Base-by-base conservation (phyloP, 1,284 basidiomycete species). In the Rhodotorula sp. region DNA sequence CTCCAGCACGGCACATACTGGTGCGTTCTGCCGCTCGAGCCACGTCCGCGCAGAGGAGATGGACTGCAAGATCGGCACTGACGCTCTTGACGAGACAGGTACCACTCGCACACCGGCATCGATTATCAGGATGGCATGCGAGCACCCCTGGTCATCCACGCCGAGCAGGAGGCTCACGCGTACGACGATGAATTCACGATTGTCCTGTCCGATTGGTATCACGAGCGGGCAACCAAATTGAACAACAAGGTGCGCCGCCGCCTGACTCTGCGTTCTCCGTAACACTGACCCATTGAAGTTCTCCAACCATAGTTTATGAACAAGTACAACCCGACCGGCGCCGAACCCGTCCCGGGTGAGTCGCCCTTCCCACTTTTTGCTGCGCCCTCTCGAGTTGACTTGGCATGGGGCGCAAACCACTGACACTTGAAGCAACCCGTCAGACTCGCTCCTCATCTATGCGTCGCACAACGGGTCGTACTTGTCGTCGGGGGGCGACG, bases 111-210 rank as follows among this genome's bases (percentile, higher is more conserved):
- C 58, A 69, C 62, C 31, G 59, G 67, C 57, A 49, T 78, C 18
- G 31, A 57, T 18, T 60, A 81, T 69, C 80, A 79, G 34, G 81
- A 95, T 77, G 92, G 92, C 21, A 85, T 95, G 10, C 89, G 92
- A 12, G 85, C 90, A 0, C 90, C 93, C 1, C 81, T 93, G 31
- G 81, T 94, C 63, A 87, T 97, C 65, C 90, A 91, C 78, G 89
- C 82, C 85, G 16, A 80, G 82, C 46, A 84, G 81, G 75, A 75
- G 29, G 76, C 79, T 29, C 78, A 79, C 43, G 78, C 84, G 1
- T 98, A 97, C 82, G 95, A 98, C 81, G 92, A 91, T 58, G 96
- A 98, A 78, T 95, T 88, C 83, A 95, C 91, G 20, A 84, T 98
- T 74, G 82, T 93, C 62, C 84, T 97, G 8, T 86, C 87, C 16